Conservation (phyloP, 192 early-diverging fungal genomes). For the Coemansia sp. region DNA sequence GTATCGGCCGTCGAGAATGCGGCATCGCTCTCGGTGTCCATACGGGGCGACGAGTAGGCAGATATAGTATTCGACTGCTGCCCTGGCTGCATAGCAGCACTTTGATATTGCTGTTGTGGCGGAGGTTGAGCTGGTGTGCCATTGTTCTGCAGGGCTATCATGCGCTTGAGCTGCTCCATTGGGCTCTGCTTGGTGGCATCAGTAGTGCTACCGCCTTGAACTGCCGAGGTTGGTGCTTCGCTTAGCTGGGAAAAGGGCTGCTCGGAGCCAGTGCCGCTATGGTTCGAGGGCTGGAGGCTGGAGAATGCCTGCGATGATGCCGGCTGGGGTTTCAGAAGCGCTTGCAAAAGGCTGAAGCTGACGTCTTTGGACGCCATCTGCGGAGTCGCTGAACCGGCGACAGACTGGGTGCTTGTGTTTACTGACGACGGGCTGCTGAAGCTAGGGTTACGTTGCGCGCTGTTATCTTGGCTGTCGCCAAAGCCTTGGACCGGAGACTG, state of each 20-base stretch:
- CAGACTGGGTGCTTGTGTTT: constrained; percentile 33
- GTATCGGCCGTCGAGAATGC: background rate
- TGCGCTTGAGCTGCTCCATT: constrained; percentile 47
- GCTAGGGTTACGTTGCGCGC: constrained; percentile 9
- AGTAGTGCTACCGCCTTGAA: constrained; percentile 6
- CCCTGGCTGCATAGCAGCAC: background rate
- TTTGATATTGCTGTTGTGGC: constrained; percentile 13
- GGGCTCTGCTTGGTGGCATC: constrained; percentile 12
- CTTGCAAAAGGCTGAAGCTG: constrained; percentile 43
- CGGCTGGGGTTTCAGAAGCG: constrained; percentile 45
- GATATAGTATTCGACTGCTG: constrained; percentile 5
- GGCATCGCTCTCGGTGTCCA: constrained; percentile 7
- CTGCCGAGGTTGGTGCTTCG: background rate
- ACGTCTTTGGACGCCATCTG: constrained; percentile 36
- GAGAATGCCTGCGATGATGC: constrained; percentile 21
- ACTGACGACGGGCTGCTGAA: constrained; percentile 27
- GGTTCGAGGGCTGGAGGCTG: constrained; percentile 19
- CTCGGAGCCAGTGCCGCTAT: constrained; percentile 11
- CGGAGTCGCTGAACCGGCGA: constrained; percentile 19
- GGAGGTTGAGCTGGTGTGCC: constrained; percentile 8
- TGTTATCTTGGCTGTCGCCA: constrained; percentile 4
- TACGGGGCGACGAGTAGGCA: constrained; percentile 21
- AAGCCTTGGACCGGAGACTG: constrained; percentile 19
- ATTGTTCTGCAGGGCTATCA: constrained; percentile 32
- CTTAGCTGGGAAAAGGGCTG: constrained; percentile 1